These are phyloP conservation scores for Aspergillus oerlinghausenensis DNA, from an alignment of 2,329 filamentous ascomycete species.

Conservation along the genomic window DNA sequence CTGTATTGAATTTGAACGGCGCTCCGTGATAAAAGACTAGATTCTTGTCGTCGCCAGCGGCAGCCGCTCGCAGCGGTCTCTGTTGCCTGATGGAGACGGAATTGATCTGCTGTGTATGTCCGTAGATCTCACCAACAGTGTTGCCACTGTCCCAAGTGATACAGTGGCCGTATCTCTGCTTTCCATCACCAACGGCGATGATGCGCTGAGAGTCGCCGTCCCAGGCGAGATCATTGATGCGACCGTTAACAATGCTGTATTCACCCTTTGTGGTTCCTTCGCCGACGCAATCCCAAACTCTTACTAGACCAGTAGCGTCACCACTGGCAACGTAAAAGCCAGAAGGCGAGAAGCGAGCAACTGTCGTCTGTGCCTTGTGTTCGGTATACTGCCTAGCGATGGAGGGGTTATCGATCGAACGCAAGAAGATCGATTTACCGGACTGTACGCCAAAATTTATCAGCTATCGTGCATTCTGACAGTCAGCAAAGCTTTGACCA, in stretches of 20 bases:
- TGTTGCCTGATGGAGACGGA: conserved; percentile 84
- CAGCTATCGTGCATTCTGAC: not conserved
- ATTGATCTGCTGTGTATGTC: conserved; percentile 88
- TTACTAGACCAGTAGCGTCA: conserved; percentile 76
- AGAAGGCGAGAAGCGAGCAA: conserved; percentile 89
- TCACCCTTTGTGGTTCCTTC: conserved; percentile 89
- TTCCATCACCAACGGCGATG: conserved; percentile 92
- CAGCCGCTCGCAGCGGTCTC: conserved; percentile 84
- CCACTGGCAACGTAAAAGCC: conserved; percentile 94
- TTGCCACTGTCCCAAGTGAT: conserved; percentile 96
- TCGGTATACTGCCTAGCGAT: conserved; percentile 84
- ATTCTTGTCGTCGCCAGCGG: conserved; percentile 83
- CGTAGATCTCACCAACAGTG: conserved; percentile 87
- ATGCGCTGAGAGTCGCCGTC: conserved; percentile 95
- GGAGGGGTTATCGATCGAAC: conserved; percentile 85
- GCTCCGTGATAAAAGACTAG: conserved; percentile 90
- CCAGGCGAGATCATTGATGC: conserved; percentile 96
- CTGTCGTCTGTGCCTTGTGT: conserved; percentile 82
- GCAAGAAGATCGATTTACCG: conserved; percentile 93
- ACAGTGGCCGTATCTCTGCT: conserved; percentile 88
- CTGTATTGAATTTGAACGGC: conserved; percentile 94
- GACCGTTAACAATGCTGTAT: conserved; percentile 88
- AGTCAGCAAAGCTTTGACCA: not conserved
- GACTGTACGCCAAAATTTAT: conserved; percentile 51
- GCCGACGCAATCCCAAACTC: conserved; percentile 85